Conservation (phyloP, 306 rosid species). For the Prunus persica region Prunus_persica_NCBIv2 NC_034014.1:17694501-17695000, state of each 20-base stretch:
- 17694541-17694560: not conserved
- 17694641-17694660: not conserved
- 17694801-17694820: not conserved
- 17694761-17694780: not conserved
- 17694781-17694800: not conserved
- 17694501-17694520: not conserved
- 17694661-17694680: not conserved
- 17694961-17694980: slow-evolving; percentile 99
- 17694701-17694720: not conserved
- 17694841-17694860: not conserved
- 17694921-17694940: slow-evolving; percentile 78
- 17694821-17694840: not conserved
- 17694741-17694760: not conserved
- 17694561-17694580: not conserved
- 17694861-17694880: slow-evolving; percentile 41
- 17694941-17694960: slow-evolving; percentile 86
- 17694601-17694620: not conserved
- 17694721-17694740: not conserved
- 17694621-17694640: not conserved
- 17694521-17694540: not conserved
- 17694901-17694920: slow-evolving; percentile 96
- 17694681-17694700: not conserved
- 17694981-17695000: slow-evolving; percentile 86
- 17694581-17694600: not conserved
- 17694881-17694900: slow-evolving; percentile 96